These are phyloP conservation scores for Sphaerobolus stellatus DNA, from an alignment of 1,284 basidiomycete genomes.

Conservation along the genomic window DNA sequence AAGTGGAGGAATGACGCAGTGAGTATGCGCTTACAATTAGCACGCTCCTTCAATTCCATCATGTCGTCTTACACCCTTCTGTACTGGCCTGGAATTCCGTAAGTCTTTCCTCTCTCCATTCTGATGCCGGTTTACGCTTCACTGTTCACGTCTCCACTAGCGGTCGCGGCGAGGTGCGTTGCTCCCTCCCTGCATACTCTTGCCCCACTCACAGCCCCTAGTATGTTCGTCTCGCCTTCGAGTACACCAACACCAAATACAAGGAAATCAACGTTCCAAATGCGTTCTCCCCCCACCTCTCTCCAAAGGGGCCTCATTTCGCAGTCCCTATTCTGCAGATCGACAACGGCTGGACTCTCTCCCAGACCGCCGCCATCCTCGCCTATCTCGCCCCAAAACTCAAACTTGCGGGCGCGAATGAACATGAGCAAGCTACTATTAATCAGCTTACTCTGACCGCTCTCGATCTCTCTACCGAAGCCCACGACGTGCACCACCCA, in stretches of 20 bases:
- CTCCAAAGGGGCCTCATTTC: slow-evolving; percentile 33
- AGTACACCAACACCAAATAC: slow-evolving; percentile 7
- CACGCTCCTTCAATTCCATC: too few species aligned
- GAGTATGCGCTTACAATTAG: too few species aligned
- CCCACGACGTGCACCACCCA: slow-evolving; percentile 41
- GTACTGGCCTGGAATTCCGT: slow-evolving; percentile 12
- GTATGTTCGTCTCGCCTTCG: slow-evolving; percentile 11
- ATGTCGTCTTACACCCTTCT: slow-evolving; percentile 11
- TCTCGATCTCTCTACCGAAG: slow-evolving; percentile 44
- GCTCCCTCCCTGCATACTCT: neutral
- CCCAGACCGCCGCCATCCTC: slow-evolving; percentile 44
- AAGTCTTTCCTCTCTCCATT: neutral
- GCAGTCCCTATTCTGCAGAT: slow-evolving; percentile 37
- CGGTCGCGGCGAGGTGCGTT: slow-evolving; percentile 11
- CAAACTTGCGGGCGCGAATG: slow-evolving; percentile 32
- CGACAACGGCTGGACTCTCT: slow-evolving; percentile 23
- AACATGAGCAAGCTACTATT: slow-evolving; percentile 31
- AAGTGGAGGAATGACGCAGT: too few species aligned
- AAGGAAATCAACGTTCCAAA: neutral
- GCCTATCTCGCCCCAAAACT: slow-evolving; percentile 42
- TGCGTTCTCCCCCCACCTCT: neutral
- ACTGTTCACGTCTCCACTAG: neutral
- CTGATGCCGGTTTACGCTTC: neutral
- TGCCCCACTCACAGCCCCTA: neutral
- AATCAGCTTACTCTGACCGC: slow-evolving; percentile 45